Percentiles rank a stretch among this genome's conserved stretches.
These are phyloP conservation scores for Aspergillus candidus DNA, from an alignment of 2,329 filamentous ascomycete genomes.

Conservation along the genomic window DNA sequence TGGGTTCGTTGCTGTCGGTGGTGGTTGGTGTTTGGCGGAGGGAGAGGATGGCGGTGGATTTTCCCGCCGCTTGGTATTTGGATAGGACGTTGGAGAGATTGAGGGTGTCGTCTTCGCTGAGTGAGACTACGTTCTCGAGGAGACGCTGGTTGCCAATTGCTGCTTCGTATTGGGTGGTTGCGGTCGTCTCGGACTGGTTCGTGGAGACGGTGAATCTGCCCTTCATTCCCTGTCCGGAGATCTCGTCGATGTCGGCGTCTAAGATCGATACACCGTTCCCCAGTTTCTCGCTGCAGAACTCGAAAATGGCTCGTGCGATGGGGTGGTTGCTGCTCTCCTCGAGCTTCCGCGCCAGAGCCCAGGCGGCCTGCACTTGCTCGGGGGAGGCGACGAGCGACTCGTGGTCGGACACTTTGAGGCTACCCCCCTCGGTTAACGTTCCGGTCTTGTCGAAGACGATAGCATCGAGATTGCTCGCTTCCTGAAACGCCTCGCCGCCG, in stretches of 20 bases:
- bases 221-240: constrained; percentile 53
- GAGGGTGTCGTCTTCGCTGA: constrained; percentile 27
- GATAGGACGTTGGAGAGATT: constrained; percentile 31
- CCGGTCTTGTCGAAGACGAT: constrained; percentile 89
- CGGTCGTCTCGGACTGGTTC: constrained; percentile 9
- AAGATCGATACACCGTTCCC: constrained; percentile 16
- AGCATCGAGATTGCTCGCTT: constrained; percentile 69
- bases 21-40: constrained; percentile 25
- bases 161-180: constrained; percentile 36
- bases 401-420: constrained; percentile 51
- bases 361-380: constrained; percentile 33
- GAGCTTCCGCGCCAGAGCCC: constrained; percentile 45
- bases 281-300: constrained; percentile 39
- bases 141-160: constrained; percentile 55
- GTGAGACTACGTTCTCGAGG: constrained; percentile 29
- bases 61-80: constrained; percentile 37
- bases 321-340: constrained; percentile 57
- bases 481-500: constrained; percentile 79
- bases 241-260: constrained; percentile 45
- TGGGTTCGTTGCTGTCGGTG: constrained; percentile 1
- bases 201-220: constrained; percentile 41
- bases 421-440: constrained; percentile 65
- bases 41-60: constrained; percentile 42
- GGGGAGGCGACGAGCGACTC: constrained; percentile 33
- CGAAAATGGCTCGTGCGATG: constrained; percentile 50